Evolutionary conservation across 257 asterid genomes (phyloP), one percentile per base, ranked within the genome.

Genomic region (Solanum tacnaense): DNA sequence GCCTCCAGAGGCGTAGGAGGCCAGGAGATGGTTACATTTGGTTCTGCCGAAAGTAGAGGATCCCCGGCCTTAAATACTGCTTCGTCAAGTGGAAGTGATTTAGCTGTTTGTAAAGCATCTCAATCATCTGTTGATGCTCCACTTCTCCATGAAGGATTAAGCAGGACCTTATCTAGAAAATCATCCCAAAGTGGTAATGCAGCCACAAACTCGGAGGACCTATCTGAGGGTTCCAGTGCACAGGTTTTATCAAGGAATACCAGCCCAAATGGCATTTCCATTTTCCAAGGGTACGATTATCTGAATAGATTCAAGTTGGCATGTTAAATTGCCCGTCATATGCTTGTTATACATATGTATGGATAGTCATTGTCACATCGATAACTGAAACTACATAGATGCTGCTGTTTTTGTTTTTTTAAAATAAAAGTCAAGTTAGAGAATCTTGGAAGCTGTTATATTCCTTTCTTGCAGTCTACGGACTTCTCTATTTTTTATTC

Each of bases 261-360:
- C 88, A 94, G 91, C 89, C 93, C 41, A 91, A 95, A 90, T 85
- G 95, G 97, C 86, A 86, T 91, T 83, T 88, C 96, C 76, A 89
- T 97, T 76, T 96, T 97, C 86, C 98, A 97, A 90, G 95, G 98
- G 99, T 97, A 95, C 86, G 86, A 81, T 49, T 81, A 81, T 46
- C 44, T 81, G 70, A 81, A 81, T 44, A 25, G 41, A 49, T 81
- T 16, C 44, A 81, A 29, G 10, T 81, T 49, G 68, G 41, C 68
- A 49, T 49, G 68, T 49, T 81, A 16, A 46, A 49, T 76, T 49
- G 6, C 20, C 29, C 11, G 12, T 29, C 70, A 81, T 81, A 81
- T 81, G 6, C 18, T 29, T 46, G 68, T 81, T 15, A 27, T 29
- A 27, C 84, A 39, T 44, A 44, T 79, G 68, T 81, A 46, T 81